Evolutionary conservation across 257 asterid genomes (phyloP), one percentile per base, ranked within the genome.

Genomic region (Lycium ferocissimum): DNA sequence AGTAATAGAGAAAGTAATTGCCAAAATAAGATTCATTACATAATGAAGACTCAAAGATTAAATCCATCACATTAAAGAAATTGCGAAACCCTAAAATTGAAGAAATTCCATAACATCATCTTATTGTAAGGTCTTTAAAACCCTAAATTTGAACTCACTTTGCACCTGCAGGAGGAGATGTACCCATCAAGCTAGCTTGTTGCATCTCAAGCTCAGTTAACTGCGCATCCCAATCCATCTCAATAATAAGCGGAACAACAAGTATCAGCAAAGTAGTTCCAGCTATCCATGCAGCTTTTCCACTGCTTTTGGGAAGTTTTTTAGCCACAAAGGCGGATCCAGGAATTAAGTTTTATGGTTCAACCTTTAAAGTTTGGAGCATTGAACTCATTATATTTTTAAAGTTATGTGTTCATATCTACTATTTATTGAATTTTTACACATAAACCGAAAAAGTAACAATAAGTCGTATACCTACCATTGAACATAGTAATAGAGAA

Each of bases 151-250:
- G n/a, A n/a, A n/a, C 3, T 38, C 5, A 40, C 45, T 40, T 40
- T 40, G n/a, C n/a, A n/a, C n/a, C n/a, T n/a, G n/a, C n/a, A n/a
- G n/a, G n/a, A n/a, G n/a, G n/a, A n/a, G n/a, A n/a, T n/a, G n/a
- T n/a, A n/a, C n/a, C n/a, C n/a, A n/a, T n/a, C n/a, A n/a, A n/a
- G 90, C 93, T 92, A 67, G 93, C 97, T 86, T 91, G 97, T 91
- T 93, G 98, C 90, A 92, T 58, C 86, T 93, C 98, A 82, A 93
- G 92, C 75, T 95, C 98, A 87, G 79, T 90, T 83, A 93, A 67
- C 92, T 92, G 97, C 84, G 89, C 92, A 84, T 95, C 98, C 54
- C 98, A 95, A 81, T 95, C 98, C 94, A 93, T 93, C 90, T 92
- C 98, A 85, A 93, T 92, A 69, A 95, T 95, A 26, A 95, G 89